These are phyloP conservation scores for Cylindrotheca closterium DNA, from an alignment of 108 stramenopile genomes.

Conservation along the genomic window DNA sequence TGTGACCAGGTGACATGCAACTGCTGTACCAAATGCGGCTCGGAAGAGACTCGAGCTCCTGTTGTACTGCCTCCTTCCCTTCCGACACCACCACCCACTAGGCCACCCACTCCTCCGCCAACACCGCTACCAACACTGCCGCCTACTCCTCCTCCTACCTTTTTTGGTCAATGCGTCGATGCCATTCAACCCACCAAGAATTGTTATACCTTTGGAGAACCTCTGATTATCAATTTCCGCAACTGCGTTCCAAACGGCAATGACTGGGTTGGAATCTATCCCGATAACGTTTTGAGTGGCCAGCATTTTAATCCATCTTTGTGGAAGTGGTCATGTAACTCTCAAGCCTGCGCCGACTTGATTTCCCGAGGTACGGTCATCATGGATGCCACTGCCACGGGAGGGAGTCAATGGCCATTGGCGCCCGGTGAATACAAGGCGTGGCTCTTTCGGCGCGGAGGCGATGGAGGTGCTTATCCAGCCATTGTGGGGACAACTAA, in stretches of 20 bases:
- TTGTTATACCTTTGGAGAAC: not conserved
- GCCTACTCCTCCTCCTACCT: too few species aligned
- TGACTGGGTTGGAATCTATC: not conserved
- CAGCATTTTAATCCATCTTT: not conserved
- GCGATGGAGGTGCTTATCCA: not conserved
- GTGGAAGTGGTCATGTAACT: not conserved
- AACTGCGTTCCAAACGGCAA: not conserved
- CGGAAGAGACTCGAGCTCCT: not conserved
- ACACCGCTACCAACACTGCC: not conserved
- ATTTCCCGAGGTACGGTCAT: not conserved
- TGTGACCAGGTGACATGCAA: not conserved
- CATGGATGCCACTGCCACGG: not conserved
- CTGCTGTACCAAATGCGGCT: not conserved
- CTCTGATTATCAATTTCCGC: not conserved
- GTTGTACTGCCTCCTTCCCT: not conserved
- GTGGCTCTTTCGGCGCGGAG: not conserved
- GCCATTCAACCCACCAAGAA: not conserved
- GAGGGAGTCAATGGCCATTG: not conserved
- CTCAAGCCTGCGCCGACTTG: not conserved
- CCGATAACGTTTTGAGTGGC: too few species aligned
- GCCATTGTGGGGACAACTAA: not conserved
- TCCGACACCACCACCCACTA: not conserved
- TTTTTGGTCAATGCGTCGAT: too few species aligned
- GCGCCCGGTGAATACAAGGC: not conserved
- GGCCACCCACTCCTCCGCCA: not conserved